These are phyloP conservation scores for Chalaropsis thielavioides DNA, from an alignment of 2,329 filamentous ascomycete genomes.

Conservation along the genomic window DNA sequence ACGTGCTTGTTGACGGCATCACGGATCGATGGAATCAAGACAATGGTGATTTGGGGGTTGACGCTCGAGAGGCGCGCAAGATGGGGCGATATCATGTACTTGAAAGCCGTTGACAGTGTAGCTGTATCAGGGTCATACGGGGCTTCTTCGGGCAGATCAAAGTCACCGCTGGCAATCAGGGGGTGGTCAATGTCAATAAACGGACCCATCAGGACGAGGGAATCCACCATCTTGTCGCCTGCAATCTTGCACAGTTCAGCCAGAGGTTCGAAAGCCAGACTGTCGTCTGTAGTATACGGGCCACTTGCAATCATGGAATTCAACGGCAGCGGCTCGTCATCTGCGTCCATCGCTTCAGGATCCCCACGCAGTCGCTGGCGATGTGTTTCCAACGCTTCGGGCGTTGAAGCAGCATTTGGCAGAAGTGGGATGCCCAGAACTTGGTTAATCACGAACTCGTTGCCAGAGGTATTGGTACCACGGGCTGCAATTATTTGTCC, in stretches of 20 bases:
- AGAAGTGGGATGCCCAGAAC: conserved; percentile 62
- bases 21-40: conserved; percentile 70
- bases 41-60: conserved; percentile 64
- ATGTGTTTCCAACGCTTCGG: conserved; percentile 50
- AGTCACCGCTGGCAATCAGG: conserved; percentile 64
- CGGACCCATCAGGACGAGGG: conserved; percentile 66
- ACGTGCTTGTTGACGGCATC: conserved; percentile 72
- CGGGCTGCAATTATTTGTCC: conserved; percentile 82
- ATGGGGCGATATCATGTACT: conserved; percentile 58
- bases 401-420: conserved; percentile 56
- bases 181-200: conserved; percentile 91
- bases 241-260: conserved; percentile 68
- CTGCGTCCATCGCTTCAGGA: conserved; percentile 46
- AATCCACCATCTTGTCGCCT: conserved; percentile 59
- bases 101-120: conserved; percentile 72
- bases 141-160: conserved; percentile 56
- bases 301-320: conserved; percentile 68
- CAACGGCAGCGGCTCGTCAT: conserved; percentile 41
- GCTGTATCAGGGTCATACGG: conserved; percentile 59
- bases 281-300: conserved; percentile 84
- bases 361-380: conserved; percentile 53
- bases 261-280: conserved; percentile 78
- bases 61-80: conserved; percentile 54
- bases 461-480: conserved; percentile 76
- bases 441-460: conserved; percentile 67